Evolutionary conservation across 768 basidiomycete genomes (phyloP), one percentile per base, ranked within the genome.

Genomic region (Pluteus cervinus): DNA sequence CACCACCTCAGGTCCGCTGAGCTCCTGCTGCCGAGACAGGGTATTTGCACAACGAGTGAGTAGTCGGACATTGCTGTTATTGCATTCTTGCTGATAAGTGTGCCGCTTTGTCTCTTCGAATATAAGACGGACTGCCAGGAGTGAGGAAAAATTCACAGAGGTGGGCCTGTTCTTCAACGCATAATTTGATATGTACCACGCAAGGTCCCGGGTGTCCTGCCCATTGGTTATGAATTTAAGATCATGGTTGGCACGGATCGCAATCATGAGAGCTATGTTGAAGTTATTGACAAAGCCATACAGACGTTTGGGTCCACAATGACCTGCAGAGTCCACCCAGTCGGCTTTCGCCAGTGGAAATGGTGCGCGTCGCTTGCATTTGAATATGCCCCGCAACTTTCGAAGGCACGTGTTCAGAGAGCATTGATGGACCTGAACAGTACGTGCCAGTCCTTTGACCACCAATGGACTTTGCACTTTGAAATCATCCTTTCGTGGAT

Each of bases 161-260:
- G 40, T 36, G 2, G 35, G 24, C 39, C 66, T 66, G 8, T 59
- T 58, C 42, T 71, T 73, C 0, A 55, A 48, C 0, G 46, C 40
- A 37, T 71, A 71, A 0, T 7, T 34, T 0, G 55, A 61, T 1
- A 61, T 36, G 38, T 72, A 72, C 30, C 47, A 65, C 0, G 54
- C 38, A 0, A 57, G 29, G 22, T 62, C 52, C 14, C 40, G 52
- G 0, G 68, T 67, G 3, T 64, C 61, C 0, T 15, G 5, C 0
- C 59, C 56, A 48, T 61, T 62, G 0, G 61, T 65, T 0, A 71
- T 14, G 0, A 73, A 40, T 33, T 73, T 73, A 0, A 30, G 29
- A 38, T 75, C 64, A 37, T 71, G 58, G 40, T 75, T 73, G 40
- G 60, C 65, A 0, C 52, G 43, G 0, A 38, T 34, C 17, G 48